Evolutionary conservation across 2,329 filamentous ascomycete species (phyloP).

Genomic region (Ceratocystis cubensis): DNA sequence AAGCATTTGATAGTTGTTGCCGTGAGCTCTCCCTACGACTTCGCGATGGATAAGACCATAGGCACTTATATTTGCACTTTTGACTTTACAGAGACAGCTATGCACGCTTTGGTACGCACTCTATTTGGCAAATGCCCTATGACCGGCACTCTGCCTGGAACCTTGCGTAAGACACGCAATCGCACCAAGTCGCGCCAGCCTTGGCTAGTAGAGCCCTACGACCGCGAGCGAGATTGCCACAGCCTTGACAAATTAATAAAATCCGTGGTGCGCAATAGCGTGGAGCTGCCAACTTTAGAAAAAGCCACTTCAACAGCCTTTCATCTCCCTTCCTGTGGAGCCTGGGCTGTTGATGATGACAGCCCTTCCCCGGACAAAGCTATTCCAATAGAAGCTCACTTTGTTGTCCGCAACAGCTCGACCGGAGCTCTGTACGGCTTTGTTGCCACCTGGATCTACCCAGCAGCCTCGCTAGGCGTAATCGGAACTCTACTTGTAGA

Average conservation of each 20-base stretch:
- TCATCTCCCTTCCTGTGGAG: conserved; percentile 38
- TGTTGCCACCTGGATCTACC: conserved; percentile 62
- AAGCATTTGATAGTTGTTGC: conserved; percentile 85
- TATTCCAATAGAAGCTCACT: conserved; percentile 64
- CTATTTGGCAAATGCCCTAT: conserved; percentile 63
- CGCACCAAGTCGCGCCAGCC: conserved; percentile 80
- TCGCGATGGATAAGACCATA: conserved; percentile 81
- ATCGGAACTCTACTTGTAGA: conserved; percentile 86
- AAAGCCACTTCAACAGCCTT: conserved; percentile 64
- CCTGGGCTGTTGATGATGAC: conserved; percentile 30
- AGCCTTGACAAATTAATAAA: conserved; percentile 65
- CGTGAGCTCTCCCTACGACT: conserved; percentile 92
- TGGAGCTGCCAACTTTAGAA: conserved; percentile 55
- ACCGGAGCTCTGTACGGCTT: conserved; percentile 87
- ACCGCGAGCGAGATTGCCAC: conserved; percentile 60
- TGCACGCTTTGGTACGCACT: conserved; percentile 71
- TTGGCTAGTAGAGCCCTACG: conserved; percentile 86
- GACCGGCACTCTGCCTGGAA: conserved; percentile 52
- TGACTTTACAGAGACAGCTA: conserved; percentile 86
- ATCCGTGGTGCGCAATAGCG: conserved; percentile 53
- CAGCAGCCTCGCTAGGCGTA: conserved; percentile 56
- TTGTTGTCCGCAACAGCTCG: conserved; percentile 86
- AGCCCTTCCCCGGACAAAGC: not conserved
- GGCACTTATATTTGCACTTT: conserved; percentile 92
- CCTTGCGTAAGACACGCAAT: conserved; percentile 76